Evolutionary conservation across 371 early-diverging fungal species (phyloP).

Genomic region (Saksenaea vasiformis): DNA sequence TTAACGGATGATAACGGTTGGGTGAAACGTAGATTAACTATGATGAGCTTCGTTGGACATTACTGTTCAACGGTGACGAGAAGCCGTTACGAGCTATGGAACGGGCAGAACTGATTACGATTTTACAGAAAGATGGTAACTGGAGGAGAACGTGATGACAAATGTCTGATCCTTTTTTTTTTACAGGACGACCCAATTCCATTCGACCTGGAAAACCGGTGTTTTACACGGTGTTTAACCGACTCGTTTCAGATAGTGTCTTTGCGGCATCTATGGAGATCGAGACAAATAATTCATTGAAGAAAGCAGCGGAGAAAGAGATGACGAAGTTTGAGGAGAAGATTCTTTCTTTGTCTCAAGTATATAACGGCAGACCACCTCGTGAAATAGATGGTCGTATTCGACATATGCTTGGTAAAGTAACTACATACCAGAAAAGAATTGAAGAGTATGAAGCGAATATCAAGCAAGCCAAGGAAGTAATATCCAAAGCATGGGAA

Average conservation of each 20-base stretch:
- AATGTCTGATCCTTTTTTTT: background rate
- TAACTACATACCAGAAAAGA: slow-evolving; percentile 51
- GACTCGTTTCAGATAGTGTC: slow-evolving; percentile 66
- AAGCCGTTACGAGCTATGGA: slow-evolving; percentile 81
- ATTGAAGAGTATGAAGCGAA: slow-evolving; percentile 58
- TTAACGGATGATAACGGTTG: background rate
- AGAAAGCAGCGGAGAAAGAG: slow-evolving; percentile 66
- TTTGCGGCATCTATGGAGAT: slow-evolving; percentile 84
- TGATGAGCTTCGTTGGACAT: slow-evolving; percentile 76
- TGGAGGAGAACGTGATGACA: background rate
- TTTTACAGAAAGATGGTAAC: slow-evolving; percentile 72
- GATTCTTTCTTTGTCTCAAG: slow-evolving; percentile 52
- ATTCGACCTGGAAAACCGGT: slow-evolving; percentile 86
- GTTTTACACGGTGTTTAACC: slow-evolving; percentile 73
- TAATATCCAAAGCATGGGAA: slow-evolving; percentile 36
- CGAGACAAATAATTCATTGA: slow-evolving; percentile 67
- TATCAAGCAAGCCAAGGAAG: slow-evolving; percentile 47
- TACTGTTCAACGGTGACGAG: slow-evolving; percentile 82
- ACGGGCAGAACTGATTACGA: slow-evolving; percentile 79
- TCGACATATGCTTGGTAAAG: slow-evolving; percentile 55
- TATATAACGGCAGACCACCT: slow-evolving; percentile 52
- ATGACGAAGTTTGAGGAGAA: slow-evolving; percentile 75
- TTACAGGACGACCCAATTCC: slow-evolving; percentile 70
- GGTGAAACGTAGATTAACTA: slow-evolving; percentile 57
- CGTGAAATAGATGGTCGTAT: slow-evolving; percentile 59